Evolutionary conservation across 2,329 filamentous ascomycete species (phyloP).

Genomic region (Trichoderma polysporum): DNA sequence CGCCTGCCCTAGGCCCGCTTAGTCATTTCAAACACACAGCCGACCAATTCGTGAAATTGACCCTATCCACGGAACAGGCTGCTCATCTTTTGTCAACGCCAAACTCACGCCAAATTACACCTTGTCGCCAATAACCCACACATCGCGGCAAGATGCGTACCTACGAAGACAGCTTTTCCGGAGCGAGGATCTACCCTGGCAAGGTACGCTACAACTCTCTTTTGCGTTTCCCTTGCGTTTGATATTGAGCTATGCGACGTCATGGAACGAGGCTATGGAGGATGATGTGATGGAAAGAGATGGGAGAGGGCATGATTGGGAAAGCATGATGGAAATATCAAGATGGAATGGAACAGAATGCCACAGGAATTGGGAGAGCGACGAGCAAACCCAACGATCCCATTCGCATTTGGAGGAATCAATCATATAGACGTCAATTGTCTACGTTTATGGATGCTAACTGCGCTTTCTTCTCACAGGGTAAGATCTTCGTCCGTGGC

Average conservation of each 20-base stretch:
- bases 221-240: background rate
- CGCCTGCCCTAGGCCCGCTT: slow-evolving; percentile 42
- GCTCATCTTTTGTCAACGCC: slow-evolving; percentile 39
- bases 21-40: slow-evolving; percentile 41
- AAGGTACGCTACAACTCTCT: slow-evolving; percentile 51
- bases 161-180: slow-evolving; percentile 66
- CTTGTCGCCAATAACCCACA: slow-evolving; percentile 43
- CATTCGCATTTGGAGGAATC: background rate
- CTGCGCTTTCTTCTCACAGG: slow-evolving; percentile 54
- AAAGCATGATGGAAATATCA: background rate
- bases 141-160: slow-evolving; percentile 59
- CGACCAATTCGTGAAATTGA: slow-evolving; percentile 43
- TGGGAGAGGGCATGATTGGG: background rate
- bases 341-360: background rate
- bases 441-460: background rate
- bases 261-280: background rate
- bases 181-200: slow-evolving; percentile 66
- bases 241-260: slow-evolving; percentile 28
- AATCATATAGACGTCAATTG: background rate
- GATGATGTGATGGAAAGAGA: background rate
- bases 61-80: slow-evolving; percentile 30
- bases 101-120: slow-evolving; percentile 40
- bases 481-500: slow-evolving; percentile 99
- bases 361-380: background rate
- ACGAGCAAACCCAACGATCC: background rate